Base-by-base conservation (phyloP, 2,329 filamentous ascomycete species). In the Eurotiales sp. region DNA sequence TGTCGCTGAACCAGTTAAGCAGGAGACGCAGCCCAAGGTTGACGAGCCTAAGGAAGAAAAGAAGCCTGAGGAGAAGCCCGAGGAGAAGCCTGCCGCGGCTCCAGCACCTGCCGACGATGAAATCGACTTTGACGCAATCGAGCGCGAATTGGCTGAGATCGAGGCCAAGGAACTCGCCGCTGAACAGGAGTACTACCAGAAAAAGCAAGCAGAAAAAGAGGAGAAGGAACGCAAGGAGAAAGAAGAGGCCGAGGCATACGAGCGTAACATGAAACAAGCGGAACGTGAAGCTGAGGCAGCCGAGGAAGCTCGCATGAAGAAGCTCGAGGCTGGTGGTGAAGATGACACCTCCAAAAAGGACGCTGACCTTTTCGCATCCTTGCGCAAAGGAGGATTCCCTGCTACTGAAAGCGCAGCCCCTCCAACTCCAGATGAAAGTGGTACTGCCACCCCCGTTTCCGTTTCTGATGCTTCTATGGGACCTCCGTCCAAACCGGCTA, bases 181-280 rank as follows among this genome's bases (percentile, higher is more conserved):
- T 4, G 74, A 77, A 55, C 71, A 68, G 41, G 71, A 68, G 12
- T 77, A 77, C 59, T 63, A 88, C 66, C 85, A 88, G 66, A 87
- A 88, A 71, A 91, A 90, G 70, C 82, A 88, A 62, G 85, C 84
- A n/a, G 84, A 90, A 66, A 88, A 88, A 69, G 74, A 74, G 55
- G 73, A 72, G 56, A 63, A 65, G 30, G 72, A 65, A 22, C 70
- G 71, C 55, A 75, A 74, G 58, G 72, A 74, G 55, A 69, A 71
- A 43, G 73, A 77, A 50, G 73, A 74, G 34, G 67, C 56, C 12
- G 72, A 72, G 32, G 62, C 66, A 4, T 74, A 70, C 23, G 71
- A 76, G 50, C 67, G 67, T 49, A 75, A 72, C 57, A 75, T 77
- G 72, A 76, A 76, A 63, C 66, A 71, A 56, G 69, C 72, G 30